These are phyloP conservation scores for Teratosphaeria pseudoeucalypti DNA, from an alignment of 2,329 filamentous ascomycete genomes.

Conservation along the genomic window DNA sequence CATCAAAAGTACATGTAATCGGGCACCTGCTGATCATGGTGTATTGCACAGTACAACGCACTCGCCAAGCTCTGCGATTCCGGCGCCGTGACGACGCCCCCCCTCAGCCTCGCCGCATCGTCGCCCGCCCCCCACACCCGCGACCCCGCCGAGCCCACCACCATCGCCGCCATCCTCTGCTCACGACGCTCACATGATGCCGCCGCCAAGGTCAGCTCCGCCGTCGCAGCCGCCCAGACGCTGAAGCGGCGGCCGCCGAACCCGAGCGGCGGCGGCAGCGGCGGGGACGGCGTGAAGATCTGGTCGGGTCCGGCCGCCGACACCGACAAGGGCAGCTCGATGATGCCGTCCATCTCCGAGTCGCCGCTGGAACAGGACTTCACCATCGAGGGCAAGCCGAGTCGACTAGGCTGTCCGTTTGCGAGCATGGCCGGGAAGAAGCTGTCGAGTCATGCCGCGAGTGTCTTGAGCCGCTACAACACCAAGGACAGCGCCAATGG, in stretches of 20 bases:
- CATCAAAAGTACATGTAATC: background rate
- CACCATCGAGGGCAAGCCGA: constrained; percentile 72
- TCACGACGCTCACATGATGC: constrained; percentile 25
- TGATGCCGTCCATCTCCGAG: constrained; percentile 29
- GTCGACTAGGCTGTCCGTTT: constrained; percentile 74
- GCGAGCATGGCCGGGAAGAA: constrained; percentile 39
- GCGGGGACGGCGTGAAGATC: constrained; percentile 21
- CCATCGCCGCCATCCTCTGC: constrained; percentile 25
- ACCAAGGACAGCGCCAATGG: constrained; percentile 3
- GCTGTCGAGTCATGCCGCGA: constrained; percentile 28
- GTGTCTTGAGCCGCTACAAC: constrained; percentile 30
- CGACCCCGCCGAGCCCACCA: constrained; percentile 2
- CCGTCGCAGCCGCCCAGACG: background rate
- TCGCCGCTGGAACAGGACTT: constrained; percentile 71
- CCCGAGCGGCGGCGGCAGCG: background rate
- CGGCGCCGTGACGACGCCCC: constrained; percentile 16
- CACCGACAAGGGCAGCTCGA: constrained; percentile 24
- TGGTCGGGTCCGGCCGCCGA: constrained; percentile 28
- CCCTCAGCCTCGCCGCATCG: constrained; percentile 22
- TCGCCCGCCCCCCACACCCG: constrained; percentile 15
- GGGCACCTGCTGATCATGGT: constrained; percentile 7
- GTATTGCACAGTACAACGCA: constrained; percentile 22
- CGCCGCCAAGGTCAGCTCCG: constrained; percentile 18
- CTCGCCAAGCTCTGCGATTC: constrained; percentile 20
- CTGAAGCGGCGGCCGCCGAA: background rate